Evolutionary conservation across 148 eudicot species (phyloP).

Genomic region (Bassia scoparia): DNA sequence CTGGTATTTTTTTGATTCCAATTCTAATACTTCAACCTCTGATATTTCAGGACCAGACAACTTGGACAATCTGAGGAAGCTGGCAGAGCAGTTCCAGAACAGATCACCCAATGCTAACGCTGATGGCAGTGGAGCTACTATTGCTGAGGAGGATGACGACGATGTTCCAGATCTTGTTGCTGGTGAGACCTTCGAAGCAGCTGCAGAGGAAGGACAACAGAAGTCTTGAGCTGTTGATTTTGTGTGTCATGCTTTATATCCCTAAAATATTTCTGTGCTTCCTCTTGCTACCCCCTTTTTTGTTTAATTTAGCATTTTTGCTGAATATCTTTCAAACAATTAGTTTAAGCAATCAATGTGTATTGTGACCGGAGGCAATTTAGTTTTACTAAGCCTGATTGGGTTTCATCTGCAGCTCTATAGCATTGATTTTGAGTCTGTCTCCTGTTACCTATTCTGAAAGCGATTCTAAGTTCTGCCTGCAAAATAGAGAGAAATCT

Average conservation of each 20-base stretch:
- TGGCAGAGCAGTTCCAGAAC: slow-evolving; percentile 76
- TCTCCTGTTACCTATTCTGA: background rate
- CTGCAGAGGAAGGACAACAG: slow-evolving; percentile 68
- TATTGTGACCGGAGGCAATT: slow-evolving; percentile 28
- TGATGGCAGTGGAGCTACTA: slow-evolving; percentile 32
- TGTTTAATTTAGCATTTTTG: slow-evolving; percentile 27
- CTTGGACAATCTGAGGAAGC: slow-evolving; percentile 78
- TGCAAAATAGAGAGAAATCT: background rate
- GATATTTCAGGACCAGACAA: slow-evolving; percentile 71
- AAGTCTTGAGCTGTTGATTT: slow-evolving; percentile 29
- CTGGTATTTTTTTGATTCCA: background rate
- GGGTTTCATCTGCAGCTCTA: slow-evolving; percentile 20
- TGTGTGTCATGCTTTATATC: slow-evolving; percentile 23
- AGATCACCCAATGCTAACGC: slow-evolving; percentile 44
- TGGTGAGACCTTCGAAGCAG: slow-evolving; percentile 91
- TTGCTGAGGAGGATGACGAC: slow-evolving; percentile 68
- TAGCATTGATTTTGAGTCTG: slow-evolving; percentile 12
- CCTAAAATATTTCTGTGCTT: slow-evolving; percentile 19
- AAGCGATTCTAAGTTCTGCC: background rate
- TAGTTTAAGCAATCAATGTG: slow-evolving; percentile 30
- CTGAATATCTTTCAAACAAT: slow-evolving; percentile 23
- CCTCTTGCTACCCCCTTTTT: slow-evolving; percentile 6
- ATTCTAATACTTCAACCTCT: background rate
- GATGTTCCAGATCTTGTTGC: slow-evolving; percentile 89
- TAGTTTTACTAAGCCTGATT: slow-evolving; percentile 26